Evolutionary conservation across 129 eudicot genomes (phyloP).

Genomic region (Daucus carota): DNA sequence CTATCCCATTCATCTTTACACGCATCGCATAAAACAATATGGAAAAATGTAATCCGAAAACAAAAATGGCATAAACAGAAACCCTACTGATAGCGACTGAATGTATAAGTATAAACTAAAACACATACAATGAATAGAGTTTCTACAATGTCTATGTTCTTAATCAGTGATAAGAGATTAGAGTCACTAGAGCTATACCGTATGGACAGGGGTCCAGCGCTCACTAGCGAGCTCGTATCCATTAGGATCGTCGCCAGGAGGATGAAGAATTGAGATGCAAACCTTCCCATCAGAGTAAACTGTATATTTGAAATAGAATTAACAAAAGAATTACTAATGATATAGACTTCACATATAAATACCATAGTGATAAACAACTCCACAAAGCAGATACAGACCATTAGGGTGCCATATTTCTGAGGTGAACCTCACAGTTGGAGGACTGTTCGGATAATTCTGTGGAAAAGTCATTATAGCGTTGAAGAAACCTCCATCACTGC

Average conservation of each 20-base stretch:
- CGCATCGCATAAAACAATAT: neutral
- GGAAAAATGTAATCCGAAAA: neutral
- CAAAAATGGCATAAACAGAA: neutral
- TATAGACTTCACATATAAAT: neutral
- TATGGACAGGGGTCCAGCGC: slow-evolving; percentile 99
- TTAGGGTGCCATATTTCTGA: slow-evolving; percentile 98
- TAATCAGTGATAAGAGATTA: too few species aligned
- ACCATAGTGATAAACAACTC: neutral
- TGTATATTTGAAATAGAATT: slow-evolving; percentile 21
- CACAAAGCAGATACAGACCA: slow-evolving; percentile 41
- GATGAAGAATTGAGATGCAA: slow-evolving; percentile 95
- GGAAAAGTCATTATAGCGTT: slow-evolving; percentile 96
- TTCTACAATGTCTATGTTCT: neutral
- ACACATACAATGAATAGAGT: neutral
- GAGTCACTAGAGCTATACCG: slow-evolving; percentile 42
- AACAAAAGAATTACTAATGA: neutral
- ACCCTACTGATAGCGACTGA: neutral
- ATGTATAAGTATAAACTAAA: neutral
- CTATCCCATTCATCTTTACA: neutral
- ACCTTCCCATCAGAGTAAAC: slow-evolving; percentile 97
- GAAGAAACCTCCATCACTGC: slow-evolving; percentile 97
- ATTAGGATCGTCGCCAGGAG: slow-evolving; percentile 98
- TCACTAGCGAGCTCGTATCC: slow-evolving; percentile 98
- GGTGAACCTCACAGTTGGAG: slow-evolving; percentile 88
- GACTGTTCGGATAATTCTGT: slow-evolving; percentile 79